Evolutionary conservation across 2,329 filamentous ascomycete genomes (phyloP).

Genomic region (Exophiala sideris): DNA sequence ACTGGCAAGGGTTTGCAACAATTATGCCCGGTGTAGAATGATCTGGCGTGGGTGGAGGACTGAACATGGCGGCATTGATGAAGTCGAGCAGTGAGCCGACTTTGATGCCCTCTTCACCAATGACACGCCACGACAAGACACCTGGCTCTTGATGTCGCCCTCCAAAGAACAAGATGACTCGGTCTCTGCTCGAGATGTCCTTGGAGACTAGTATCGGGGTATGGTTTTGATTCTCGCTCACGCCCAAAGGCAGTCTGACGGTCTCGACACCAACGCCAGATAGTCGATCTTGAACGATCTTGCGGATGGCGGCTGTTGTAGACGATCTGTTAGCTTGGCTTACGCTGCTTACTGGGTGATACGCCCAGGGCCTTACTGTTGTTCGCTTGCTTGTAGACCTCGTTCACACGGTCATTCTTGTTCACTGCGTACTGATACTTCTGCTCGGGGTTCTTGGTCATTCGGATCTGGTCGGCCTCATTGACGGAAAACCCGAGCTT

Average conservation of each 20-base stretch:
- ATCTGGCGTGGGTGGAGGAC: slow-evolving; percentile 37
- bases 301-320: slow-evolving; percentile 57
- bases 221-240: slow-evolving; percentile 49
- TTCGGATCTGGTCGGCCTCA: slow-evolving; percentile 69
- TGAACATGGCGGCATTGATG: slow-evolving; percentile 48
- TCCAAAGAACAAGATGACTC: slow-evolving; percentile 72
- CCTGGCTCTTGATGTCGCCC: slow-evolving; percentile 70
- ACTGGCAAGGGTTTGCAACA: slow-evolving; percentile 73
- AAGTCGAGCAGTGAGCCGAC: slow-evolving; percentile 68
- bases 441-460: slow-evolving; percentile 61
- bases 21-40: slow-evolving; percentile 55
- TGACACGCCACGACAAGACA: slow-evolving; percentile 66
- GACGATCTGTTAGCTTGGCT: neutral
- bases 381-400: slow-evolving; percentile 69
- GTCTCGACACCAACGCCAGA: slow-evolving; percentile 57
- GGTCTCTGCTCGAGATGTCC: slow-evolving; percentile 55
- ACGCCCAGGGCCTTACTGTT: slow-evolving; percentile 56
- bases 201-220: slow-evolving; percentile 65
- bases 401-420: slow-evolving; percentile 73
- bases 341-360: neutral
- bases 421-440: slow-evolving; percentile 73
- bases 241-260: slow-evolving; percentile 59
- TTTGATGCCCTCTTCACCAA: slow-evolving; percentile 63
- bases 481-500: slow-evolving; percentile 80
- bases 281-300: slow-evolving; percentile 62